Evolutionary conservation across 2,329 filamentous ascomycete species (phyloP).

Genomic region (Neonectria punicea): DNA sequence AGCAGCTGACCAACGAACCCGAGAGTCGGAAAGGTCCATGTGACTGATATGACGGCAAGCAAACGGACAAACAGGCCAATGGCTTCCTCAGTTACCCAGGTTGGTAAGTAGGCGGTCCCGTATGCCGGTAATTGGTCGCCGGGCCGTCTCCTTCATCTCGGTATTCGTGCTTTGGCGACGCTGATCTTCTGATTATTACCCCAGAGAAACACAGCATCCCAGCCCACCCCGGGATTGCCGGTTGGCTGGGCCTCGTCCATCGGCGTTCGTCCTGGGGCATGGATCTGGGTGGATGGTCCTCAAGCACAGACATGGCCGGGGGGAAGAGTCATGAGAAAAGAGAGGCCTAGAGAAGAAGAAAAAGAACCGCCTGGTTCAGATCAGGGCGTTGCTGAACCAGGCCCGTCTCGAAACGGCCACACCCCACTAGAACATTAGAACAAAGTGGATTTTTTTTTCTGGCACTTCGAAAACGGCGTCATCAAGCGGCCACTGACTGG

Average conservation of each 20-base stretch:
- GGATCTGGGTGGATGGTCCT: slow-evolving; percentile 2
- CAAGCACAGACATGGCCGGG: neutral
- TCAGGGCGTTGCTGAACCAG: neutral
- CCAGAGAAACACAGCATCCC: slow-evolving; percentile 30
- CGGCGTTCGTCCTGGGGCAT: slow-evolving; percentile 4
- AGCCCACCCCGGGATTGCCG: slow-evolving; percentile 7
- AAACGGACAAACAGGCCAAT: neutral
- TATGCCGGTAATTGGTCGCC: slow-evolving; percentile 21
- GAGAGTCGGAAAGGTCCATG: neutral
- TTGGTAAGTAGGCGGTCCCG: neutral
- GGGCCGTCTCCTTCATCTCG: slow-evolving; percentile 1
- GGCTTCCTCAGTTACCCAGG: neutral
- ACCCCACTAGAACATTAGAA: slow-evolving; percentile 25
- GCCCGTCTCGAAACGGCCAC: neutral
- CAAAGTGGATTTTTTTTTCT: slow-evolving; percentile 29
- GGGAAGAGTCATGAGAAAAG: neutral
- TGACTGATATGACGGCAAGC: neutral
- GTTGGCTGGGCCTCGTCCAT: slow-evolving; percentile 9
- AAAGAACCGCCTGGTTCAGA: neutral
- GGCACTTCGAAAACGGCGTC: neutral
- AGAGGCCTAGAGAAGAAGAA: neutral
- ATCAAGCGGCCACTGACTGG: neutral
- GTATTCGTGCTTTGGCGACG: neutral
- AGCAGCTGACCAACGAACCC: neutral
- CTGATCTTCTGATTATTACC: slow-evolving; percentile 25